phyloP scores from a whole-genome alignment of 805 yeast species.

The Metschnikowia picachoensis region DNA sequence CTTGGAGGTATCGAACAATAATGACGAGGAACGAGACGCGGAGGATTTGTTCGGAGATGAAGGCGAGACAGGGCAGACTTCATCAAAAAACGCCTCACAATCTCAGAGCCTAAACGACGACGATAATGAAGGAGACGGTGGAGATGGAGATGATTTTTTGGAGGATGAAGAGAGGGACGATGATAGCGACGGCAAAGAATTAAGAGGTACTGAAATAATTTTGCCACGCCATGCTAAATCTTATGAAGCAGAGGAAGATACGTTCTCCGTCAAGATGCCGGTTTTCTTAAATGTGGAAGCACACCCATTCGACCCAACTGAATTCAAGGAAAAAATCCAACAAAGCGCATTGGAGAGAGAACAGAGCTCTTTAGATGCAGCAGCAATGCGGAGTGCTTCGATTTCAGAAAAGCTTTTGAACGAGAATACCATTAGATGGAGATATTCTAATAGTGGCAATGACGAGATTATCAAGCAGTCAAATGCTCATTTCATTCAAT shows the following conservation, averaged over 20 bases:
- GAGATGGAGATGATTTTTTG: conserved; percentile 14
- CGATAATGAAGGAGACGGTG: conserved; percentile 23
- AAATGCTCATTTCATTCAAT: conserved; percentile 83
- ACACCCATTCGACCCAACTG: conserved; percentile 74
- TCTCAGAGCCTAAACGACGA: conserved; percentile 14
- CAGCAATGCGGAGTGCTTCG: conserved; percentile 43
- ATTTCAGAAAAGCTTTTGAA: conserved; percentile 64
- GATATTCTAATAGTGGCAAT: conserved; percentile 72
- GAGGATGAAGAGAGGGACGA: conserved; percentile 31
- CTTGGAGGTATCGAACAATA: conserved; percentile 18
- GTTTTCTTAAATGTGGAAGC: conserved; percentile 80
- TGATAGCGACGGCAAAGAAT: conserved; percentile 30
- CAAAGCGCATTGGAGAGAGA: conserved; percentile 30
- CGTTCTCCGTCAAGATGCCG: conserved; percentile 64
- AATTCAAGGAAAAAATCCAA: conserved; percentile 52
- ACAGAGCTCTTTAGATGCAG: conserved; percentile 30
- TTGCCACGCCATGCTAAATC: conserved; percentile 50
- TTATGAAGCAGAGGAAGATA: conserved; percentile 32
- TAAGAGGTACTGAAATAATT: conserved; percentile 35
- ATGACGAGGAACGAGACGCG: conserved; percentile 22
- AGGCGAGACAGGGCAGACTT: conserved; percentile 19
- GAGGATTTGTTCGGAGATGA: conserved; percentile 37
- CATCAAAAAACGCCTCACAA: conserved; percentile 7
- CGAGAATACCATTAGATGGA: conserved; percentile 91
- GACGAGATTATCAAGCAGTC: conserved; percentile 79